These are phyloP conservation scores for Beauveria medogensis DNA, from an alignment of 2,329 filamentous ascomycete genomes.

Conservation along the genomic window DNA sequence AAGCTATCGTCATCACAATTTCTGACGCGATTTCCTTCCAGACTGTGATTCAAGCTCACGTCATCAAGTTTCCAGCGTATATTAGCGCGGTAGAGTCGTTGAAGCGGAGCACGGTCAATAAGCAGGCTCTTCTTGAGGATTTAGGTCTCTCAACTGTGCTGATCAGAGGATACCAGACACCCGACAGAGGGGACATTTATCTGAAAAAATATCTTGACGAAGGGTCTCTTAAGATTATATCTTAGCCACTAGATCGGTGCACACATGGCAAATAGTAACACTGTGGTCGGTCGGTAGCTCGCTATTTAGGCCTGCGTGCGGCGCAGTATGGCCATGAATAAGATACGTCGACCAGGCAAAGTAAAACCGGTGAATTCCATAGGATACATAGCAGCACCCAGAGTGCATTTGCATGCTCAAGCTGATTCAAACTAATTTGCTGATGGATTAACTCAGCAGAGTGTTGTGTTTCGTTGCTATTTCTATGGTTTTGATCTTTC, in stretches of 20 bases:
- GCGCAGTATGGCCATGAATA: constrained; percentile 2
- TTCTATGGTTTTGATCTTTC: too few species aligned
- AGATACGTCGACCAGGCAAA: neutral
- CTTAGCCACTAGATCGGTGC: neutral
- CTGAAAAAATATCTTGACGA: neutral
- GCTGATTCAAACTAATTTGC: too few species aligned
- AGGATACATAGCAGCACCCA: too few species aligned
- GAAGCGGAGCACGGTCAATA: neutral
- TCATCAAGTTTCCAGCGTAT: neutral
- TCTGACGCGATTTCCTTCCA: neutral
- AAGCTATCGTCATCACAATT: neutral
- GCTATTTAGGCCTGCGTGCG: neutral
- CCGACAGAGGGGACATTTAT: neutral
- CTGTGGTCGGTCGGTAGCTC: neutral
- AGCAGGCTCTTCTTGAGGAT: neutral
- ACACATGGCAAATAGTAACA: constrained; percentile 7
- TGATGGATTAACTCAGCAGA: too few species aligned
- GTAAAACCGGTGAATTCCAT: neutral
- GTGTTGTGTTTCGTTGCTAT: too few species aligned
- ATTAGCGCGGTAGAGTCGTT: neutral
- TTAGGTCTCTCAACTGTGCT: neutral
- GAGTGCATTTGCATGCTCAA: too few species aligned
- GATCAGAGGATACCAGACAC: neutral
- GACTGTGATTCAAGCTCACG: neutral
- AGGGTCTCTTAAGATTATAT: neutral